phyloP scores from a whole-genome alignment of 2,329 filamentous ascomycete genomes.

The Ascochyta pisi region DNA sequence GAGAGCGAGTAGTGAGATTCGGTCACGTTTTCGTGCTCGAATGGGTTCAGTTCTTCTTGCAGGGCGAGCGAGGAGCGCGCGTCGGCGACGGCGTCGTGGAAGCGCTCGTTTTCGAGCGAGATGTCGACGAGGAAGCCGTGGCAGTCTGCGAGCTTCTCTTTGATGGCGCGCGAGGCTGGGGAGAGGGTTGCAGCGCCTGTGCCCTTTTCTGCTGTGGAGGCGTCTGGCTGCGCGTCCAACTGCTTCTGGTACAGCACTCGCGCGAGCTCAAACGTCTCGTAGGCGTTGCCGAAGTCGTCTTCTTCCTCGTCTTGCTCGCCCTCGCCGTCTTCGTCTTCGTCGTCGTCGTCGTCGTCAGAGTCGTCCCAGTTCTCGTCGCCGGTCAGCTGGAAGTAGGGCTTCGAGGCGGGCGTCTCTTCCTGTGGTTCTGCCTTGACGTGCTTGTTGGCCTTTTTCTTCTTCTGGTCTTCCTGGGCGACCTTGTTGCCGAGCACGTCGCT shows the following conservation, averaged over 20 bases:
- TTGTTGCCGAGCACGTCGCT: conserved; percentile 92
- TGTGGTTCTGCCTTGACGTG: conserved; percentile 52
- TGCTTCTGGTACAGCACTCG: conserved; percentile 66
- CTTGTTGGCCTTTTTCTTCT: conserved; percentile 59
- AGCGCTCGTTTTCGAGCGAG: conserved; percentile 94
- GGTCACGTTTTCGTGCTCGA: conserved; percentile 84
- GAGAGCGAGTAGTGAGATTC: conserved; percentile 98
- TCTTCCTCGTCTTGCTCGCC: conserved; percentile 60
- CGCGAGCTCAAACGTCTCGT: conserved; percentile 68
- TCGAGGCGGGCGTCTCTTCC: conserved; percentile 63
- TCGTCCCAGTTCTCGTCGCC: conserved; percentile 89
- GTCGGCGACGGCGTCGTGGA: conserved; percentile 85
- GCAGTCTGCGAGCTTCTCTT: conserved; percentile 88
- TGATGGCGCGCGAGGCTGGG: conserved; percentile 51
- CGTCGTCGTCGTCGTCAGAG: conserved; percentile 67
- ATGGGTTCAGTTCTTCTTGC: conserved; percentile 78
- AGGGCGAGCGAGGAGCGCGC: conserved; percentile 77
- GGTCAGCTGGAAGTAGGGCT: conserved; percentile 87
- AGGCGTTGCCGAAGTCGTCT: conserved; percentile 69
- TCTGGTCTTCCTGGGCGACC: conserved; percentile 66
- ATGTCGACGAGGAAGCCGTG: conserved; percentile 96
- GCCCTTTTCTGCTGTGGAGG: conserved; percentile 50
- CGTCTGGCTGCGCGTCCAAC: conserved; percentile 53
- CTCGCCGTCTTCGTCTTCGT: conserved; percentile 67
- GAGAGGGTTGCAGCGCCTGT: conserved; percentile 55